Base-by-base conservation (phyloP, 495 filamentous ascomycete species). In the Penicillium simplicissimum region DNA sequence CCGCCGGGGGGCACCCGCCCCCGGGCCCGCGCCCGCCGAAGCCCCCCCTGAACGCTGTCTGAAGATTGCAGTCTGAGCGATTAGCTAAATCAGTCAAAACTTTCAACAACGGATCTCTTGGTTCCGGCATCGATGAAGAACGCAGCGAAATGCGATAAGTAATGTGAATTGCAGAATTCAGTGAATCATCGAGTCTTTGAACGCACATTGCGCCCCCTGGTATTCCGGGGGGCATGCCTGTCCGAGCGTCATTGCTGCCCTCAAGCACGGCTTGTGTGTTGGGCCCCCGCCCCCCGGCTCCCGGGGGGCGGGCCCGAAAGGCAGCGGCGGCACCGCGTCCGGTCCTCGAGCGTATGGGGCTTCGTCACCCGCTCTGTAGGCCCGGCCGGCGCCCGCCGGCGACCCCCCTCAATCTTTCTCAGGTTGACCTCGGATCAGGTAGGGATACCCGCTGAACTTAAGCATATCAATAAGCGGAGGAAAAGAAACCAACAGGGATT, bases 101-200 rank as follows among this genome's bases (percentile, higher is more conserved):
- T 87, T 86, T 87, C 82, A 87, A 86, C 81, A 87, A 47, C 81
- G 82, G 82, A 87, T 86, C 82, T 87, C 82, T 86, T 86, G 82
- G 84, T 81, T 87, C 82, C 83, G 79, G 83, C 82, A 86, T 87
- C 82, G 83, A 87, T 87, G 82, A 86, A 87, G 82, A 86, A 87
- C 83, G 81, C 78, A 85, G 83, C 82, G 81, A 87, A 86, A 86
- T 87, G 81, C 82, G 82, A 87, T 85, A 87, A 84, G 81, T 87
- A 87, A 83, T 86, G 81, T 85, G 80, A 87, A 87, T 87, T 87
- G 82, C 82, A 87, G 82, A 86, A n/a, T 85, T 86, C 79, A 85
- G 84, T 86, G 81, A 87, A 85, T 87, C 81, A 87, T 87, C 82
- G 82, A 86, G 85, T 87, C 83, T 87, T 86, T 84, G 81, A 86